A percentile compares a stretch with the other conserved stretches of the same genome.
phyloP scores from a whole-genome alignment of 345 rosid species.

The Chamaenerion angustifolium region DNA sequence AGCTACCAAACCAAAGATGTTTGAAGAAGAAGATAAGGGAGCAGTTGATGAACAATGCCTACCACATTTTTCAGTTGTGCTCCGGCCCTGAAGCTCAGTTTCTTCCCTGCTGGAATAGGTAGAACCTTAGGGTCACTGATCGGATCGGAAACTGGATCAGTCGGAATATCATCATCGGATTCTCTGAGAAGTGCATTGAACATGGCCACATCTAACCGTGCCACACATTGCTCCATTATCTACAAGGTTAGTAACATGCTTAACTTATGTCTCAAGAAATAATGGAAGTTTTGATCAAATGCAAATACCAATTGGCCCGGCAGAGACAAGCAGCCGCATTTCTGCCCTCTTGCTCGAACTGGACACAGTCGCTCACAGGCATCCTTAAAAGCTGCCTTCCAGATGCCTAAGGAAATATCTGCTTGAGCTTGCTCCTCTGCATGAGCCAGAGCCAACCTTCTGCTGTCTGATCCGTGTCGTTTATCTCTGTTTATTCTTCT shows the following conservation, averaged over 20 bases:
- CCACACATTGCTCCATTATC: constrained; percentile 95
- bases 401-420: constrained; percentile 60
- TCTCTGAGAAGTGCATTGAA: constrained; percentile 95
- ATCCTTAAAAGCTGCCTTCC: constrained; percentile 88
- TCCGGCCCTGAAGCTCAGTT: constrained; percentile 75
- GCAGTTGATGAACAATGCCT: constrained; percentile 8
- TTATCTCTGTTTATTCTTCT: constrained; percentile 19
- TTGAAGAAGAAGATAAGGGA: neutral
- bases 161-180: constrained; percentile 73
- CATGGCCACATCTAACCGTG: constrained; percentile 89
- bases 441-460: constrained; percentile 13
- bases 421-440: constrained; percentile 45
- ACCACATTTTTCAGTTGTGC: constrained; percentile 79
- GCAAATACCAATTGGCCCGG: constrained; percentile 57
- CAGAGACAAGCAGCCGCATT: constrained; percentile 76
- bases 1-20: too few species aligned
- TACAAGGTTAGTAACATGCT: constrained; percentile 9
- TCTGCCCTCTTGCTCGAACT: constrained; percentile 73
- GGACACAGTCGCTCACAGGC: constrained; percentile 92
- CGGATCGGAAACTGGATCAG: constrained; percentile 94
- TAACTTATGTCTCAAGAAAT: neutral
- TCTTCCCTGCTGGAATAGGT: constrained; percentile 59
- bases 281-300: neutral
- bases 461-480: constrained; percentile 32
- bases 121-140: constrained; percentile 71